Evolutionary conservation across 306 rosid species (phyloP).

Genomic region (Cicer yamashitae): DNA sequence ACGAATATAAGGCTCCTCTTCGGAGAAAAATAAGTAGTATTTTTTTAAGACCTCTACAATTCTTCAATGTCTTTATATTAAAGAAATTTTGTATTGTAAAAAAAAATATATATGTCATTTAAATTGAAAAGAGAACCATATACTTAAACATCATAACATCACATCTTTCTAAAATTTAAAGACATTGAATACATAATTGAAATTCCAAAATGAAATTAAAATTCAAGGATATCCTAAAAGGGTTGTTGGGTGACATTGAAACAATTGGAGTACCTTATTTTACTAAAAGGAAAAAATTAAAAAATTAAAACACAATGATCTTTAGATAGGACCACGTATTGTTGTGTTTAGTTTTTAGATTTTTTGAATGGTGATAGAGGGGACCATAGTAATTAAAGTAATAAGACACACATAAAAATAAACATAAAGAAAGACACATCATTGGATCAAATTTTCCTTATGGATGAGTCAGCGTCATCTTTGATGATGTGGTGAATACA

Average conservation of each 20-base stretch:
- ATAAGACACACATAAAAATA: conserved; percentile 34
- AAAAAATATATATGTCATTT: too few species aligned
- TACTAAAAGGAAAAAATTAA: neutral
- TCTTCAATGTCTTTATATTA: too few species aligned
- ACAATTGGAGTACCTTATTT: conserved; percentile 18
- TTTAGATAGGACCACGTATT: conserved; percentile 46
- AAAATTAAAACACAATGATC: conserved; percentile 5
- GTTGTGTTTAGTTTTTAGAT: neutral
- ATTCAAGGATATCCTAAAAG: too few species aligned
- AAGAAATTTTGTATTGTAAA: too few species aligned
- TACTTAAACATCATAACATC: too few species aligned
- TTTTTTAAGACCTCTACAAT: too few species aligned
- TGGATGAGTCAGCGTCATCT: conserved; percentile 46
- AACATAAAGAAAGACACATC: neutral
- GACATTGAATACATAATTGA: neutral
- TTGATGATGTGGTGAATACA: conserved; percentile 52
- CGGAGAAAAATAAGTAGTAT: too few species aligned
- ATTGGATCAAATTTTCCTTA: conserved; percentile 31
- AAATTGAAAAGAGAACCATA: too few species aligned
- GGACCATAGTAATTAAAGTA: conserved; percentile 47
- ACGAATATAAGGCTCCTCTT: conserved; percentile 4
- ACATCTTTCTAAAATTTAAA: neutral
- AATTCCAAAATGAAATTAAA: neutral
- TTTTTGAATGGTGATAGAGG: conserved; percentile 27
- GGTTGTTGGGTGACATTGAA: neutral